A percentile compares a stretch with the other conserved stretches of the same genome.
These are phyloP conservation scores for Atkinsonella texensis DNA, from an alignment of 2,329 filamentous ascomycete species.

Conservation along the genomic window DNA sequence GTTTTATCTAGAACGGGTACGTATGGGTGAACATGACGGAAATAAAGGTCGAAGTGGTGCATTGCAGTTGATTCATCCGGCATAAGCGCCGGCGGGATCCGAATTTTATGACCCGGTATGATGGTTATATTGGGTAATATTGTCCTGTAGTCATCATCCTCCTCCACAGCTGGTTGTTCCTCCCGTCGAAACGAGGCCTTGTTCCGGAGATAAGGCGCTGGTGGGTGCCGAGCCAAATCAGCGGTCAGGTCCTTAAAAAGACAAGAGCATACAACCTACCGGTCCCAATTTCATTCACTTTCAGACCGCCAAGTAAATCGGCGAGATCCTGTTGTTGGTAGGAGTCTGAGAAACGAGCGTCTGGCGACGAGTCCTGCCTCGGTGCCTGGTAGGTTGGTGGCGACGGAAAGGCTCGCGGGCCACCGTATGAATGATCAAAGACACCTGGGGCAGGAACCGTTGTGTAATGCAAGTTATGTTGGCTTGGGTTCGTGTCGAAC, in stretches of 20 bases:
- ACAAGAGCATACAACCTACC: slow-evolving; percentile 39
- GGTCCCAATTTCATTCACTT: slow-evolving; percentile 76
- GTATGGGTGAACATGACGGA: slow-evolving; percentile 82
- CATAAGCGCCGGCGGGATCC: slow-evolving; percentile 89
- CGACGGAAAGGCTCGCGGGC: slow-evolving; percentile 40
- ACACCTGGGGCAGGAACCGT: slow-evolving; percentile 37
- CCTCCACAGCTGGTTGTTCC: slow-evolving; percentile 54
- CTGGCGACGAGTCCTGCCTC: slow-evolving; percentile 26
- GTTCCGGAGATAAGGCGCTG: slow-evolving; percentile 75
- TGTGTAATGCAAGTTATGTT: slow-evolving; percentile 40
- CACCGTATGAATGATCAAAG: slow-evolving; percentile 38
- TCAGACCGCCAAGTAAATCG: slow-evolving; percentile 73
- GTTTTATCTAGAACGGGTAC: slow-evolving; percentile 77
- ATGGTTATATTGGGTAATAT: slow-evolving; percentile 55
- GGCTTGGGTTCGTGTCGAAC: slow-evolving; percentile 33
- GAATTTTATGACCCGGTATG: slow-evolving; percentile 63
- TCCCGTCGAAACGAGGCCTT: slow-evolving; percentile 38
- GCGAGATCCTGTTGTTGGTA: slow-evolving; percentile 62
- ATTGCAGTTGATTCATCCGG: slow-evolving; percentile 71
- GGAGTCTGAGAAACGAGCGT: slow-evolving; percentile 46
- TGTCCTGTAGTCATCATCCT: slow-evolving; percentile 61
- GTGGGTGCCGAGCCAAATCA: background rate
- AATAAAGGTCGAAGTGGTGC: slow-evolving; percentile 84
- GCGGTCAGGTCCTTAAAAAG: background rate
- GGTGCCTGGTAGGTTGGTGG: slow-evolving; percentile 29